Base-by-base conservation (phyloP, 305 asterid species). In the Caryopteris hybrid region DNA sequence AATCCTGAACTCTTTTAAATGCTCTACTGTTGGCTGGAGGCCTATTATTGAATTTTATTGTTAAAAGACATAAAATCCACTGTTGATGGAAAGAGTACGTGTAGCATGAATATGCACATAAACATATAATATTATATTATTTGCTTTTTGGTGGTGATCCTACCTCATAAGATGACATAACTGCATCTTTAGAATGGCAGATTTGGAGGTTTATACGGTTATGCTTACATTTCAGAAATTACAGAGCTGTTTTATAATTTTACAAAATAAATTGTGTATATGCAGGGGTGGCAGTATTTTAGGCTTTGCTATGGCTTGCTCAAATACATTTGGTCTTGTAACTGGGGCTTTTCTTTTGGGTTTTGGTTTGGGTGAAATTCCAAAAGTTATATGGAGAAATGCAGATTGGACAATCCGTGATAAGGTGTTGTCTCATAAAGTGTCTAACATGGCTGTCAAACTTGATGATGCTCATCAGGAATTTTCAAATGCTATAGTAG, bases 341-440 rank as follows among this genome's bases (percentile, higher is more conserved):
- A 88, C 89, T 29, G 96, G 94, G 64, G 96, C 91, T 68, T 86
- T 88, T 77, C 94, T 88, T 57, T 88, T 84, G 77, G 96, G 94
- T 60, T 88, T 84, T 74, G 91, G 89, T 77, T 79, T 88, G 74
- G 83, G 86, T 78, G 94, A 84, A 75, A 84, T 88, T 74, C 96
- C 96, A 33, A 84, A 68, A 76, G 74, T 88, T 66, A 76, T 83
- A 46, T 88, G 96, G 94, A 83, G 78, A 80, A 74, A 76, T 68
- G 88, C 94, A 52, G 89, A 88, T 78, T 88, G 93, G 93, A 77
- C 78, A 63, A 71, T 70, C 64, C 85, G 84, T 60, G 90, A 80
- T 59, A 88, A 84, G 76, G 79, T 80, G 47, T 89, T 84, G 64
- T 86, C 94, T 34, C 96, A 85, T 68, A 81, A 72, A 72, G 94